Evolutionary conservation across 352 stramenopile species (phyloP).

Genomic region (Pythium periplocum): DNA sequence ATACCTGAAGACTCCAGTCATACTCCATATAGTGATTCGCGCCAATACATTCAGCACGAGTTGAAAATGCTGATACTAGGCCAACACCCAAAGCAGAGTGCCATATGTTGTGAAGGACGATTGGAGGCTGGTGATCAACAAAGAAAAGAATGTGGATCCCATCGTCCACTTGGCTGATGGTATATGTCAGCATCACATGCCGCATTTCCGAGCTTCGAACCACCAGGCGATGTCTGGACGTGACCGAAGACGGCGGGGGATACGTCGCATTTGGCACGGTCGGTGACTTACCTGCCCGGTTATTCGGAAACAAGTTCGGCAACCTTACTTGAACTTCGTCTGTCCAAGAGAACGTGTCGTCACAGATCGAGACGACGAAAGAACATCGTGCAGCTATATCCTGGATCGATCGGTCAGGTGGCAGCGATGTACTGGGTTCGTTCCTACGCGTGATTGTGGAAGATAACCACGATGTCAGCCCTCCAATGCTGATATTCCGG

Average conservation of each 20-base stretch:
- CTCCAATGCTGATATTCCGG: background rate
- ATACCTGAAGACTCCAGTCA: conserved; percentile 55
- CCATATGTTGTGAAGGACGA: conserved; percentile 69
- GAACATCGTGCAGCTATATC: background rate
- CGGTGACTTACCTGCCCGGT: conserved; percentile 1
- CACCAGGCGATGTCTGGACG: conserved; percentile 44
- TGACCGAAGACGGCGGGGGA: conserved; percentile 35
- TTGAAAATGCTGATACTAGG: conserved; percentile 28
- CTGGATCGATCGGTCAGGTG: background rate
- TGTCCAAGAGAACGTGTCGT: conserved; percentile 3
- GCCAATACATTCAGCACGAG: conserved; percentile 47
- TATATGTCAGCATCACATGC: conserved; percentile 72
- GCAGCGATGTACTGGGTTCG: too few relatives aligned
- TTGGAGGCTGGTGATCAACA: conserved; percentile 53
- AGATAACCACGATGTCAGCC: conserved; percentile 14
- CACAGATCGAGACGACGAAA: conserved; percentile 2
- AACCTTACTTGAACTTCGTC: conserved; percentile 9
- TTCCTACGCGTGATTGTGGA: conserved; percentile 3
- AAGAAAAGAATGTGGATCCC: conserved; percentile 66
- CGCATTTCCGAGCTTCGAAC: conserved; percentile 38
- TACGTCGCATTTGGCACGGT: conserved; percentile 18
- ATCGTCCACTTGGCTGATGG: conserved; percentile 36
- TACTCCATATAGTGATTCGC: conserved; percentile 64
- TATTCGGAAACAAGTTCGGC: conserved; percentile 5
- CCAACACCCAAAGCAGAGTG: conserved; percentile 39